These are phyloP conservation scores for Saprolegnia diclina DNA, from an alignment of 352 stramenopile genomes.

Conservation along the genomic window DNA sequence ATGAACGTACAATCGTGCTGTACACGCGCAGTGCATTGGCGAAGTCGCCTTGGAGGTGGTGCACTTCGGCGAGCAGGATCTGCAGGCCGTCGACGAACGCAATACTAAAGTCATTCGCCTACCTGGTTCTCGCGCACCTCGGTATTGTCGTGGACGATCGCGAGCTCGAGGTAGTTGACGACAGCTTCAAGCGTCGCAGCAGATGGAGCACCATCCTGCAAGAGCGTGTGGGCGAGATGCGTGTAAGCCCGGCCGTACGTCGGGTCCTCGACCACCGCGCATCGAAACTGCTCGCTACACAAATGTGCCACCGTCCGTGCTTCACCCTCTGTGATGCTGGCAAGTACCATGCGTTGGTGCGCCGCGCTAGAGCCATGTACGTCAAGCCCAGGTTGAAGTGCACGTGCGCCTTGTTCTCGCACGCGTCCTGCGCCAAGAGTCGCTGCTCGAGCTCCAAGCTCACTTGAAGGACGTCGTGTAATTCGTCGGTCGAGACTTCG, in stretches of 20 bases:
- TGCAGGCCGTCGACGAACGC: not conserved
- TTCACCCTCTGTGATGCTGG: not conserved
- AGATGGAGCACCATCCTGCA: not conserved
- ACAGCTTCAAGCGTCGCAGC: not conserved
- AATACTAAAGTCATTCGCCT: not conserved
- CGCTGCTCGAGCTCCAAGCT: conserved; percentile 3
- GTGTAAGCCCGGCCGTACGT: conserved; percentile 24
- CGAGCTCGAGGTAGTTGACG: conserved; percentile 15
- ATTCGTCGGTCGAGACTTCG: not conserved
- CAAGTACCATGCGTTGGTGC: conserved; percentile 11
- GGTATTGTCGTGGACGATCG: conserved; percentile 12
- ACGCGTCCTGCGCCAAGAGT: not conserved
- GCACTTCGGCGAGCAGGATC: conserved; percentile 26
- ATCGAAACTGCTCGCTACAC: conserved; percentile 4
- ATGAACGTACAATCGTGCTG: not conserved
- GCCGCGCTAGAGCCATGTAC: not conserved
- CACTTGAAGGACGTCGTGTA: not conserved
- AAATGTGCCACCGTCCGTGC: not conserved
- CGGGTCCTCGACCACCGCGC: not conserved
- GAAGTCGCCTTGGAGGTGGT: conserved; percentile 6
- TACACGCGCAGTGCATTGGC: conserved; percentile 13
- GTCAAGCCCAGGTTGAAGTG: conserved; percentile 15
- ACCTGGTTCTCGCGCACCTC: conserved; percentile 26
- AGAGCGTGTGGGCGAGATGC: conserved; percentile 10
- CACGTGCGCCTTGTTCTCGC: not conserved